These are phyloP conservation scores for Acorus calamus DNA, from an alignment of 106 monocot genomes.

Conservation along the genomic window DNA sequence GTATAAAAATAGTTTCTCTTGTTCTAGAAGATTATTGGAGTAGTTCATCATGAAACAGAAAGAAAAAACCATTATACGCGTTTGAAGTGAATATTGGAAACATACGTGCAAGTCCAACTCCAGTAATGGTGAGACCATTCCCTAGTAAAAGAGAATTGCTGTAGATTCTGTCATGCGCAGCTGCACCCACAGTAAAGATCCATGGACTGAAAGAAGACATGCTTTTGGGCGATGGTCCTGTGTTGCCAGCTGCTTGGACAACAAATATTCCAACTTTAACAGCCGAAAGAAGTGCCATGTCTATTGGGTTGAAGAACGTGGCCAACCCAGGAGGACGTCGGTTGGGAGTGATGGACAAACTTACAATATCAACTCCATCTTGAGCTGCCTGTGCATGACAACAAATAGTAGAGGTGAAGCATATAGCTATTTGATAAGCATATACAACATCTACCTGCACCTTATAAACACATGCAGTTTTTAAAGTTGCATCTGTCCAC, in stretches of 20 bases:
- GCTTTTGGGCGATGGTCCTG: slow-evolving; percentile 83
- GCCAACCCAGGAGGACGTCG: slow-evolving; percentile 78
- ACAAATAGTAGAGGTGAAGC: background rate
- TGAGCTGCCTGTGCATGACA: slow-evolving; percentile 69
- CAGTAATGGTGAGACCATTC: slow-evolving; percentile 71
- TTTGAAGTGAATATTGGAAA: slow-evolving; percentile 2
- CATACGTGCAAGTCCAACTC: slow-evolving; percentile 93
- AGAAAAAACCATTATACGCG: too few relatives aligned
- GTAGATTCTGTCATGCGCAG: slow-evolving; percentile 82
- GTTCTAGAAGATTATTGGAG: too few relatives aligned
- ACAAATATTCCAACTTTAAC: slow-evolving; percentile 92
- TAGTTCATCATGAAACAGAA: too few relatives aligned
- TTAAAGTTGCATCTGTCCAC: too few relatives aligned
- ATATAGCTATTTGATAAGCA: background rate
- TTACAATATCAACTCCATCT: slow-evolving; percentile 93
- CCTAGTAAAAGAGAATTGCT: slow-evolving; percentile 68
- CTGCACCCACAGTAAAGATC: slow-evolving; percentile 95
- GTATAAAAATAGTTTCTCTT: background rate
- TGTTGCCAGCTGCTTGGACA: slow-evolving; percentile 96
- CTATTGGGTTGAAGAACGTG: slow-evolving; percentile 94
- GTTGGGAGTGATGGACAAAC: slow-evolving; percentile 90
- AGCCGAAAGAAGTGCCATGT: slow-evolving; percentile 83
- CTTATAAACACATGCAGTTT: too few relatives aligned
- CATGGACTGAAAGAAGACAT: slow-evolving; percentile 98
- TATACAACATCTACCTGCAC: too few relatives aligned